Conservation (phyloP, 2,329 filamentous ascomycete species). For the Diaporthe helianthi region DNA sequence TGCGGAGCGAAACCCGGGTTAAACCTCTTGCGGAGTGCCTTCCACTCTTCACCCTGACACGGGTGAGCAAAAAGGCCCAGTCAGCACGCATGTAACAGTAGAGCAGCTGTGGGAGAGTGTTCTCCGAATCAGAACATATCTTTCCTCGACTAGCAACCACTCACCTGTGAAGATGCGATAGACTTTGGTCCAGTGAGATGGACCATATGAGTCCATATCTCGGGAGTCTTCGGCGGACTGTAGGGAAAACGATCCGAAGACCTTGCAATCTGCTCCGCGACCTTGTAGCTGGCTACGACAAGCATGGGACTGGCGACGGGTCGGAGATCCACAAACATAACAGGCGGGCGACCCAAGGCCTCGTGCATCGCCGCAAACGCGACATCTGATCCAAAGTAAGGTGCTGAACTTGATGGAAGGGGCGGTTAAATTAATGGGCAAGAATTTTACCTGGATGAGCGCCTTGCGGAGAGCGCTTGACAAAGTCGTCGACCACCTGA, state of each 20-base stretch:
- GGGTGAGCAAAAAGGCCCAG: not conserved
- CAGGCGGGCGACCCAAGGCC: constrained; percentile 30
- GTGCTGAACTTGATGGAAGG: not conserved
- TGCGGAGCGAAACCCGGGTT: constrained; percentile 48
- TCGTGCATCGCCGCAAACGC: constrained; percentile 31
- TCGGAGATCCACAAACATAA: constrained; percentile 34
- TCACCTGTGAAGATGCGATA: constrained; percentile 5
- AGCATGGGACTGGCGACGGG: constrained; percentile 27
- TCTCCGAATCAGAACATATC: not conserved
- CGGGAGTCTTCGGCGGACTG: constrained; percentile 6
- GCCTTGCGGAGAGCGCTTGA: constrained; percentile 19
- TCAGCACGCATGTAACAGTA: not conserved
- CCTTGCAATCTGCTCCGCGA: constrained; percentile 32
- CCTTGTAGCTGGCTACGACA: constrained; percentile 26
- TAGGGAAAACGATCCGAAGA: constrained; percentile 15
- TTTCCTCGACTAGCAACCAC: not conserved
- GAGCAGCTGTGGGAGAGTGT: not conserved
- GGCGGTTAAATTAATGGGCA: not conserved
- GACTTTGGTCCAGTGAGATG: constrained; percentile 16
- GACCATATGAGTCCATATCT: constrained; percentile 11
- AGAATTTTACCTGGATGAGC: constrained; percentile 32
- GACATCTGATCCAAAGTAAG: constrained; percentile 28
- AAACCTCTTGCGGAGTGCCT: constrained; percentile 44
- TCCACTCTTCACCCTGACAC: constrained; percentile 43
- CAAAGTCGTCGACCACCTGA: constrained; percentile 30